Evolutionary conservation across 352 stramenopile genomes (phyloP).

Genomic region (Phytophthora ramorum): DNA sequence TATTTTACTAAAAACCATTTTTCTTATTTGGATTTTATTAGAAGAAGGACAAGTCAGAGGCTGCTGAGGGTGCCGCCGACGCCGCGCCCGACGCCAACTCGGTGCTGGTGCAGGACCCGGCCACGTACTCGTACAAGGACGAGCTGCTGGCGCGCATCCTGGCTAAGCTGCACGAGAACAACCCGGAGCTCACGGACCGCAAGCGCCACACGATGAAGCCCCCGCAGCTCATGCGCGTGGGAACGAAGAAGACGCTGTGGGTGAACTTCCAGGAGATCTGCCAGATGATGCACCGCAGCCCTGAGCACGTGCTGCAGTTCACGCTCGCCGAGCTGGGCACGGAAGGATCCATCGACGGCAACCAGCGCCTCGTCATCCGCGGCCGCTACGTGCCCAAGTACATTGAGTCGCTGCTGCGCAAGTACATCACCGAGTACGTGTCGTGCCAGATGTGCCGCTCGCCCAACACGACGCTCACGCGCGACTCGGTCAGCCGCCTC

Average conservation of each 20-base stretch:
- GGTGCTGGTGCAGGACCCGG: constrained; percentile 84
- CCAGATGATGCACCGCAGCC: constrained; percentile 98
- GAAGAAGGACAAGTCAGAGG: constrained; percentile 67
- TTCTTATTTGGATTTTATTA: constrained; percentile 23
- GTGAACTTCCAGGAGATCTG: constrained; percentile 99
- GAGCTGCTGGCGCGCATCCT: constrained; percentile 96
- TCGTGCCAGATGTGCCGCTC: constrained; percentile 99
- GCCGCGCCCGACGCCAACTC: constrained; percentile 50
- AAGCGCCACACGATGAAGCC: constrained; percentile 94
- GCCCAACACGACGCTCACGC: constrained; percentile 97
- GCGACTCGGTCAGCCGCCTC: constrained; percentile 96
- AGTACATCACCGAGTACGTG: constrained; percentile 99
- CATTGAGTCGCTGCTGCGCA: constrained; percentile 98
- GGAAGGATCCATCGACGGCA: constrained; percentile 99
- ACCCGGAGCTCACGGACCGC: constrained; percentile 96
- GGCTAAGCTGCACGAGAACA: constrained; percentile 95
- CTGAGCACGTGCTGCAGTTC: constrained; percentile 99
- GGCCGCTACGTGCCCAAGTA: constrained; percentile 99
- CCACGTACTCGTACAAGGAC: constrained; percentile 96
- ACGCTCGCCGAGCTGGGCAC: constrained; percentile 99
- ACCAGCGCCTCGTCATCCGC: constrained; percentile 98
- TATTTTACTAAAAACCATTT: constrained; percentile 22
- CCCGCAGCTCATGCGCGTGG: constrained; percentile 91
- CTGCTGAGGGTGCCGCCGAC: constrained; percentile 28
- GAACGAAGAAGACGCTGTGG: constrained; percentile 99